Conservation (phyloP, 2,329 filamentous ascomycete species). For the Beauveria scarabaeidicola region DNA sequence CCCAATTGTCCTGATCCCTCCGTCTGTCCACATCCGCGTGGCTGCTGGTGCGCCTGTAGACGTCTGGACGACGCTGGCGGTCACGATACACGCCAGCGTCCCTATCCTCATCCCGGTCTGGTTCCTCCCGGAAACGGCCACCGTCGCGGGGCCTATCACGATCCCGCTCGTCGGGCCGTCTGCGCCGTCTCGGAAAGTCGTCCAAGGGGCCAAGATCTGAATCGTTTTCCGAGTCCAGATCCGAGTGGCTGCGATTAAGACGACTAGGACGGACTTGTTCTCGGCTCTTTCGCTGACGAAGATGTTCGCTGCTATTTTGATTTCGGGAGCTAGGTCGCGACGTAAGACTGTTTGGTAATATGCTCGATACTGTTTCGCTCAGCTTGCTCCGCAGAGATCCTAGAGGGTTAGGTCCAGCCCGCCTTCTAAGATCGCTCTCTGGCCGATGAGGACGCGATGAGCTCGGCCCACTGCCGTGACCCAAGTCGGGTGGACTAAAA, state of each 20-base stretch:
- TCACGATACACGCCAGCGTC: slow-evolving; percentile 24
- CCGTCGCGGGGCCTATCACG: slow-evolving; percentile 26
- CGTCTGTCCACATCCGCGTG: slow-evolving; percentile 40
- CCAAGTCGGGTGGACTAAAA: slow-evolving; percentile 6
- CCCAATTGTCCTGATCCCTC: slow-evolving; percentile 27
- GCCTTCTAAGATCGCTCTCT: slow-evolving; percentile 31
- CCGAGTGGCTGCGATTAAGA: slow-evolving; percentile 34
- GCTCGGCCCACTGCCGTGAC: slow-evolving; percentile 18
- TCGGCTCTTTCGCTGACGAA: slow-evolving; percentile 28
- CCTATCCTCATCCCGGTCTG: slow-evolving; percentile 25
- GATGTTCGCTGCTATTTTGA: slow-evolving; percentile 22
- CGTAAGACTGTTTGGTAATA: slow-evolving; percentile 30
- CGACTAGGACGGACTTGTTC: slow-evolving; percentile 33
- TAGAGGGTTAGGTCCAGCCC: slow-evolving; percentile 29
- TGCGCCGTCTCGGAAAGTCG: slow-evolving; percentile 22
- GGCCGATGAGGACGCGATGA: slow-evolving; percentile 25
- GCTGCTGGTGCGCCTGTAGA: slow-evolving; percentile 38
- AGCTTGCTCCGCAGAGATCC: slow-evolving; percentile 34
- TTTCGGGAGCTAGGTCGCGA: slow-evolving; percentile 27
- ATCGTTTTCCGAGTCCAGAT: slow-evolving; percentile 28
- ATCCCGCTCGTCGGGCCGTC: slow-evolving; percentile 31
- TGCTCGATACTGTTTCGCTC: slow-evolving; percentile 35
- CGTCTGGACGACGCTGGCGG: slow-evolving; percentile 30
- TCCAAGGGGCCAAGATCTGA: slow-evolving; percentile 27
- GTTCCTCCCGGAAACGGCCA: slow-evolving; percentile 24